Conservation (phyloP, 345 rosid species). For the Lepidium didymum region DNA sequence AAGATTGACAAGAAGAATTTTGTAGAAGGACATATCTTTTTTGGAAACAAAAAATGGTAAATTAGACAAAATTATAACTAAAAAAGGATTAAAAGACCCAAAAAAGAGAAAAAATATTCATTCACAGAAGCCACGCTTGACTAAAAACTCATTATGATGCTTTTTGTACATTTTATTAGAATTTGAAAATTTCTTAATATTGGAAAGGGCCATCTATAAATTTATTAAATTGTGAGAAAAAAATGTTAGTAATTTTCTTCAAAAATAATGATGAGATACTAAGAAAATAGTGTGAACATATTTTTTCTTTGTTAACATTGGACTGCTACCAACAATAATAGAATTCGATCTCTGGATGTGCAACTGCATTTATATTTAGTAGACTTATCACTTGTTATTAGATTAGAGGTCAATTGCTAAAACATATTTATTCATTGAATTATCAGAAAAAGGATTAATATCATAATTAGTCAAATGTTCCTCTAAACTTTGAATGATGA, state of each 20-base stretch:
- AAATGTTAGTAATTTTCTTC: not conserved
- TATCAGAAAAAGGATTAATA: not conserved
- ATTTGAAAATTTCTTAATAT: not conserved
- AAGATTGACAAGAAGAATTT: not conserved
- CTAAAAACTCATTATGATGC: conserved; percentile 11
- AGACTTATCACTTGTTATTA: too few species aligned
- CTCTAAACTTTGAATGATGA: conserved; percentile 1
- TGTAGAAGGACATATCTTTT: too few species aligned
- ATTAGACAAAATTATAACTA: not conserved
- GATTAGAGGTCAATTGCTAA: too few species aligned
- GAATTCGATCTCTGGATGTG: too few species aligned
- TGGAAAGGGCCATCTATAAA: not conserved
- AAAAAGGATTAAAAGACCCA: not conserved
- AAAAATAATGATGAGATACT: not conserved
- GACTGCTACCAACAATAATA: too few species aligned
- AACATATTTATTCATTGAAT: not conserved
- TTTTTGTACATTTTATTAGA: not conserved
- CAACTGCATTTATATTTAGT: too few species aligned
- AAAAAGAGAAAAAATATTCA: not conserved
- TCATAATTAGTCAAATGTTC: not conserved
- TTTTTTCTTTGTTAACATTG: too few species aligned
- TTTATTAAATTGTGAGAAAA: not conserved
- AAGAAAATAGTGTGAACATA: not conserved
- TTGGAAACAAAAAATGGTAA: not conserved
- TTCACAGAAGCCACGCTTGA: conserved; percentile 18